A percentile compares a stretch with the other conserved stretches of the same genome.
phyloP scores from a whole-genome alignment of 2,329 filamentous ascomycete genomes.

The Penicillium verrucosum region DNA sequence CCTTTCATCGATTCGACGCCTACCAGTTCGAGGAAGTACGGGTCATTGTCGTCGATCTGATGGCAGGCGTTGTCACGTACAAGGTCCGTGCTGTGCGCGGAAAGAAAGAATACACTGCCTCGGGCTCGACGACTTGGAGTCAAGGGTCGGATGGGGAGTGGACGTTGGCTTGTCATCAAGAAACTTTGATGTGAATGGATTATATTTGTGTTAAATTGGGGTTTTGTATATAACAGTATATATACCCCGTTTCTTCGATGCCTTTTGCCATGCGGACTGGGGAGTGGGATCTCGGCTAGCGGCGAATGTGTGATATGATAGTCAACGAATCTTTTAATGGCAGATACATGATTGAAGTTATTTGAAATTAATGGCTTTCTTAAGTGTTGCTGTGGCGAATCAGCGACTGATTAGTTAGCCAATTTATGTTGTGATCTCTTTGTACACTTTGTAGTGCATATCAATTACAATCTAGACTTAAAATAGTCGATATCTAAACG shows the following conservation, averaged over 20 bases:
- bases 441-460: too few relatives aligned
- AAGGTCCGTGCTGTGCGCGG: conserved; percentile 29
- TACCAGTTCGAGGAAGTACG: conserved; percentile 31
- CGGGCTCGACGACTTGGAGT: conserved; percentile 36
- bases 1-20: conserved; percentile 37
- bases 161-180: conserved; percentile 35
- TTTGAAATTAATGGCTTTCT: not conserved
- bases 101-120: conserved; percentile 27
- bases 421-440: not conserved
- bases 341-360: not conserved
- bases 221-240: too few relatives aligned
- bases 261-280: not conserved
- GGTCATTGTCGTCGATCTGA: conserved; percentile 35
- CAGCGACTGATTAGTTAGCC: not conserved
- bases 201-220: not conserved
- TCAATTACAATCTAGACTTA: not conserved
- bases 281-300: not conserved
- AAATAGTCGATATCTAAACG: not conserved
- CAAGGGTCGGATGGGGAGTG: conserved; percentile 40
- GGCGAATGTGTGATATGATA: not conserved
- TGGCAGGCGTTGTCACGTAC: conserved; percentile 37
- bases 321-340: conserved; percentile 6
- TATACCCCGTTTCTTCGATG: not conserved
- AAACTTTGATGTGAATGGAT: conserved; percentile 28
- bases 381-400: not conserved